These are phyloP conservation scores for Apiotrichum akiyoshidainum DNA, from an alignment of 1,284 basidiomycete species.

Conservation along the genomic window DNA sequence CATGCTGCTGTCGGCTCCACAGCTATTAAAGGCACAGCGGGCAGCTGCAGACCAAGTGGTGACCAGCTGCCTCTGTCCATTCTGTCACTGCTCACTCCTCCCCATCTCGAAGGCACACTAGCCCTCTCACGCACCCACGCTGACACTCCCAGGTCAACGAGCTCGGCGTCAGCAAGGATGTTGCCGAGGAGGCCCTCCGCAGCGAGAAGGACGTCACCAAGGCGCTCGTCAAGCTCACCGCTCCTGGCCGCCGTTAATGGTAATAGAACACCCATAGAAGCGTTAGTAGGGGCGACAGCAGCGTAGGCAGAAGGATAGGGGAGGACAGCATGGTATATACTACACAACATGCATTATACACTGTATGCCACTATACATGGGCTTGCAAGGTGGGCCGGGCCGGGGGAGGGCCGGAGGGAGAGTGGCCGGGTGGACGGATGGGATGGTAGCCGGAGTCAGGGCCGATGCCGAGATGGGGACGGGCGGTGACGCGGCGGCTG, in stretches of 20 bases:
- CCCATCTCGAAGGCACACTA: not conserved
- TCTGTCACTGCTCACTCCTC: not conserved
- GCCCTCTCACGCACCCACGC: not conserved
- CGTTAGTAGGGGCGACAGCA: too few relatives aligned
- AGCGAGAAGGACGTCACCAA: slow-evolving; percentile 40
- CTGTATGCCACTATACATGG: slow-evolving; percentile 6
- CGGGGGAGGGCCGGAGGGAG: too few relatives aligned
- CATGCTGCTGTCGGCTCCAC: too few relatives aligned
- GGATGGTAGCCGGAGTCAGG: not conserved
- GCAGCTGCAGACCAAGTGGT: too few relatives aligned
- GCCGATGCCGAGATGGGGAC: too few relatives aligned
- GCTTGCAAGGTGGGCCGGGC: not conserved
- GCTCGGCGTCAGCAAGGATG: slow-evolving; percentile 31
- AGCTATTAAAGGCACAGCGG: too few relatives aligned
- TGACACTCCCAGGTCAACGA: slow-evolving; percentile 32
- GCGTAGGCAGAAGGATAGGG: too few relatives aligned
- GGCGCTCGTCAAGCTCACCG: slow-evolving; percentile 33
- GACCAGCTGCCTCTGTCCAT: not conserved
- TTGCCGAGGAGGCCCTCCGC: slow-evolving; percentile 34
- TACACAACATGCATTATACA: slow-evolving; percentile 24
- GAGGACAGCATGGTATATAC: not conserved
- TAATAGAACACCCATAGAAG: slow-evolving; percentile 16
- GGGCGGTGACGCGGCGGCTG: not conserved
- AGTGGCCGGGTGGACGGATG: too few relatives aligned
- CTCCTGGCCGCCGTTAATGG: slow-evolving; percentile 21